A percentile compares a stretch with the other conserved stretches of the same genome.
These are phyloP conservation scores for Trichoderma gracile DNA, from an alignment of 2,329 filamentous ascomycete species.

Conservation along the genomic window DNA sequence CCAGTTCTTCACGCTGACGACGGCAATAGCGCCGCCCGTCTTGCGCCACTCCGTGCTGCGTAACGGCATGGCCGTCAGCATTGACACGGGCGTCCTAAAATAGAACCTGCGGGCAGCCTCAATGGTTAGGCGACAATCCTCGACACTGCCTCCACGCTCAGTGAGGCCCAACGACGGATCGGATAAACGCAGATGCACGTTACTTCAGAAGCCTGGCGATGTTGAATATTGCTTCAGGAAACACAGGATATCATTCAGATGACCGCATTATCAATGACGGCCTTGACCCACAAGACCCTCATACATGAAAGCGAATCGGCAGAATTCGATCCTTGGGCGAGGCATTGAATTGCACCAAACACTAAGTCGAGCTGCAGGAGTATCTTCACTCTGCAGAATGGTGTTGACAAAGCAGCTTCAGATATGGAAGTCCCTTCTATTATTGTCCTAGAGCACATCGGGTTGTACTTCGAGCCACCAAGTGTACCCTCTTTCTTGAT, in stretches of 20 bases:
- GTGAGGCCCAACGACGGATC: slow-evolving; percentile 10
- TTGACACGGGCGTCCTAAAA: slow-evolving; percentile 13
- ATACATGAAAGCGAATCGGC: not conserved
- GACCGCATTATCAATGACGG: not conserved
- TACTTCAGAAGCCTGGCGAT: not conserved
- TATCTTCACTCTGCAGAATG: not conserved
- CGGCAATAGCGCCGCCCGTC: not conserved
- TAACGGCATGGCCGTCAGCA: slow-evolving; percentile 19
- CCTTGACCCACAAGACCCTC: not conserved
- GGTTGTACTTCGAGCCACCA: not conserved
- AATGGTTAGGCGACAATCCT: not conserved
- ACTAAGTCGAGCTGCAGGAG: no score
- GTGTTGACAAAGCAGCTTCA: slow-evolving; percentile 11
- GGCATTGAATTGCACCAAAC: not conserved
- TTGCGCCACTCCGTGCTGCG: slow-evolving; percentile 8
- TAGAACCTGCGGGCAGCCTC: not conserved
- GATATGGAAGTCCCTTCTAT: slow-evolving; percentile 1
- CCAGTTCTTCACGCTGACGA: not conserved
- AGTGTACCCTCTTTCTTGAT: not conserved
- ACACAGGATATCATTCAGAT: not conserved
- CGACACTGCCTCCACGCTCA: slow-evolving; percentile 10
- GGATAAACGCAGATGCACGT: not conserved
- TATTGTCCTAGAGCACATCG: no score
- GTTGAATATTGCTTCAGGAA: not conserved
- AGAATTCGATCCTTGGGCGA: not conserved